Base-by-base conservation (phyloP, 2,329 filamentous ascomycete genomes). In the Colletotrichum filicis region DNA sequence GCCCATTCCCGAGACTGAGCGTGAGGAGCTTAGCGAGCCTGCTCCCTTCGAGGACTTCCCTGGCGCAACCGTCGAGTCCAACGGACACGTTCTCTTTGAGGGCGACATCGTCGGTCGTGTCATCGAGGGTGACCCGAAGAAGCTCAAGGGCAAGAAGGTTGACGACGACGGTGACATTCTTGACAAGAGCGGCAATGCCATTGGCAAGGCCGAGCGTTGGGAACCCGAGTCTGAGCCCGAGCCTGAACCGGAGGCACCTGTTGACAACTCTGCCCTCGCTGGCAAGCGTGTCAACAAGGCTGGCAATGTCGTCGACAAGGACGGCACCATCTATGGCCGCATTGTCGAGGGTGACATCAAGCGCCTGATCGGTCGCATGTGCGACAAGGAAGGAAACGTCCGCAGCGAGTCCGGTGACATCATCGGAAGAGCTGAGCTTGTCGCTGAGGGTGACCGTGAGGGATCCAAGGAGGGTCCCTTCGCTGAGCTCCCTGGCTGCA, bases 281-380 rank as follows among this genome's bases (percentile, higher is more conserved):
- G 92, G 92, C 71, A 92, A 94, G 82, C 87, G 90, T 53, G 91
- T 94, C 75, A 93, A 93, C 84, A 94, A 93, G 83, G 88, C 89
- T 3, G 92, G 92, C 52, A 90, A 91, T 59, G 84, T 90, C 1
- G 89, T 91, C 30, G 89, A 91, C 77, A 81, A 81, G 4, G 81
- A 82, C 56, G 89, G 89, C 0, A 80, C 84, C 57, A 89, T 91
- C 74, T 91, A 89, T 74, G 93, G 91, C 46, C 89, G 91, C 52
- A 87, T 95, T 1, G 81, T 94, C 24, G 91, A 94, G 79, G 93
- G 93, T 16, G 89, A 92, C 73, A 79, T 89, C 46, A 89, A 89
- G 80, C 87, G 88, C 66, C 87, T 94, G 55, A 83, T 90, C 11
- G 92, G 92, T 32, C 90, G 89, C 78, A 92, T 92, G 88, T 91